These are phyloP conservation scores for Alternaria brassicicola DNA, from an alignment of 2,329 filamentous ascomycete species.

Conservation along the genomic window DNA sequence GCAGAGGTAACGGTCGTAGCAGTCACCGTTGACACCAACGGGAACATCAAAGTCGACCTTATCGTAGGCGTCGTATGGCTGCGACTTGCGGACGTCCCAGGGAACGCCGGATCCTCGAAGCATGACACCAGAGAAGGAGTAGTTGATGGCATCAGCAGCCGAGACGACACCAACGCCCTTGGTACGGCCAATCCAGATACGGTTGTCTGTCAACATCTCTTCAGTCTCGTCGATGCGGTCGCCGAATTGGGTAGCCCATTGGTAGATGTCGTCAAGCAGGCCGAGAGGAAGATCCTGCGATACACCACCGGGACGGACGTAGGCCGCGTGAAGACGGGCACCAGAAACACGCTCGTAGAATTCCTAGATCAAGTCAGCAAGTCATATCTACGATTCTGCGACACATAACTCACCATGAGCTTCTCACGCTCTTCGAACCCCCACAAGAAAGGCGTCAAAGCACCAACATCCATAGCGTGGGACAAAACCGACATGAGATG, in stretches of 20 bases:
- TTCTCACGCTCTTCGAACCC: conserved; percentile 99
- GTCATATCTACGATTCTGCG: neutral
- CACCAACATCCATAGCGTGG: conserved; percentile 98
- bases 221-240: conserved; percentile 99
- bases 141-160: conserved; percentile 93
- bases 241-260: conserved; percentile 98
- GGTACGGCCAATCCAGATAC: conserved; percentile 96
- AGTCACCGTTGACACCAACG: conserved; percentile 95
- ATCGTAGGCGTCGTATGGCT: conserved; percentile 97
- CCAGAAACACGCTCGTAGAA: conserved; percentile 99
- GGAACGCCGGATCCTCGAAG: conserved; percentile 94
- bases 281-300: conserved; percentile 93
- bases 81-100: conserved; percentile 95
- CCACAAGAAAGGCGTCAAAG: conserved; percentile 97
- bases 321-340: conserved; percentile 94
- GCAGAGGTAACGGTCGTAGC: conserved; percentile 98
- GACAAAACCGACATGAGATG: conserved; percentile 97
- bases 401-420: conserved; percentile 75
- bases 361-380: conserved; percentile 66
- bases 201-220: conserved; percentile 98
- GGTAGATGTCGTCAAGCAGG: conserved; percentile 97
- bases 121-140: conserved; percentile 97
- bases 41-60: conserved; percentile 98
- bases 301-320: conserved; percentile 94
- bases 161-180: conserved; percentile 90